These are phyloP conservation scores for Pseudoneurospora amorphoporcata DNA, from an alignment of 495 filamentous ascomycete genomes.

Conservation along the genomic window DNA sequence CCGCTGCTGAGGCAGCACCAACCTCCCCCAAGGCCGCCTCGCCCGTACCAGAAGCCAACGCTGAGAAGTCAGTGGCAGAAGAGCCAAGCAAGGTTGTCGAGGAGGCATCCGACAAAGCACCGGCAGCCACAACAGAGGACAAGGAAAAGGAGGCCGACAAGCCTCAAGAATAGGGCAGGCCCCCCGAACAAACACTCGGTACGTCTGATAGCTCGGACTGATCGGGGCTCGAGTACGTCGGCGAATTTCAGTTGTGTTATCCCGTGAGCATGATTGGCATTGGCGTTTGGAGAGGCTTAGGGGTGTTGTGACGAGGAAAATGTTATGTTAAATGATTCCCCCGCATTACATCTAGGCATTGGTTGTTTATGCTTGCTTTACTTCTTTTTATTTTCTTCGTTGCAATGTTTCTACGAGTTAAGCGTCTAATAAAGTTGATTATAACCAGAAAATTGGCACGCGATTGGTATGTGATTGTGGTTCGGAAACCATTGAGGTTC, in stretches of 20 bases:
- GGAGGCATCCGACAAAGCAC: background rate
- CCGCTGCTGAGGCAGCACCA: background rate
- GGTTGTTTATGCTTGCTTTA: background rate
- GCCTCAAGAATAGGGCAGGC: background rate
- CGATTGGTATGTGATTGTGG: background rate
- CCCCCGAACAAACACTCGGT: background rate
- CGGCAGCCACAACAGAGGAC: constrained; percentile 1
- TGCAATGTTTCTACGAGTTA: background rate
- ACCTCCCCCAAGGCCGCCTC: constrained; percentile 1
- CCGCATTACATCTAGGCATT: background rate
- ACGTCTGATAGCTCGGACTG: background rate
- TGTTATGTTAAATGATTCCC: background rate
- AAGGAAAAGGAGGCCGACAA: constrained; percentile 2
- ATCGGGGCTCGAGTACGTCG: background rate
- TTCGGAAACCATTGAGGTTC: background rate
- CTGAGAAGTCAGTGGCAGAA: background rate
- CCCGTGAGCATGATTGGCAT: background rate
- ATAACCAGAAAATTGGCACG: background rate
- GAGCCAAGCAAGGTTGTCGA: background rate
- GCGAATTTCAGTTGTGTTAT: background rate
- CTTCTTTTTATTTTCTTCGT: background rate
- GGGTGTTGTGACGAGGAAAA: background rate
- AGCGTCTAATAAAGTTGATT: background rate
- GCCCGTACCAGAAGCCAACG: background rate
- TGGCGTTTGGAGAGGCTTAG: background rate